Base-by-base conservation (phyloP, 345 rosid species). In the Lepidium sativum region DNA sequence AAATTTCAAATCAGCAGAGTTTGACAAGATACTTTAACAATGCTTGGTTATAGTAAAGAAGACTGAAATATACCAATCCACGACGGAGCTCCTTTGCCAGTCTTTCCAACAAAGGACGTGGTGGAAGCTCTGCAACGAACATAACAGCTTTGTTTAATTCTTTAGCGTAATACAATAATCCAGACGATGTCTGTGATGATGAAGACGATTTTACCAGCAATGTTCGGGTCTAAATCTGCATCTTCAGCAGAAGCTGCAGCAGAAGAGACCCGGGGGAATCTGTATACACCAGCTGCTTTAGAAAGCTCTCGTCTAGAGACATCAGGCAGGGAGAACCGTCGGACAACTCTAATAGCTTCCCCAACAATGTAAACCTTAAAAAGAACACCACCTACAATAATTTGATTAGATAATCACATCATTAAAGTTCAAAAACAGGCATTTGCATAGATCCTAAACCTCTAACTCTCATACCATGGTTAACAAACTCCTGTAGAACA, bases 401-500 rank as follows among this genome's bases (percentile, higher is more conserved):
- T 16, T 2, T 8, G 16, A 6, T 15, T 31, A 16, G 47, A 62
- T 39, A 44, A 12, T 2, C 13, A 48, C 13, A 12, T 13, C 8
- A 65, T 43, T 15, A 10, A 16, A 43, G 14, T 8, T 41, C 23
- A 2, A 16, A 29, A 37, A 52, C 33, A 37, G 45, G 44, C 10
- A 11, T 44, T 27, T 20, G 47, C 75, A 27, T 7, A 8, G 45
- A n/a, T 40, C 27, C 68, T 32, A 3, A 16, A 16, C 2, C 25
- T 17, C 11, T 15, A 45, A 67, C 32, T 20, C 35, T 15, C 66
- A 64, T 81, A 86, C 97, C 97, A 69, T 89, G 91, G 75, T 89
- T 89, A 67, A 89, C 88, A 65, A 89, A 89, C 75, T 86, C 97
- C 77, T 86, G 97, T 49, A 89, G 89, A 54, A 89, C 91, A 44